Evolutionary conservation across 108 stramenopile species (phyloP), one percentile per base, ranked within the genome.

Genomic region (Nitzschia palea): DNA sequence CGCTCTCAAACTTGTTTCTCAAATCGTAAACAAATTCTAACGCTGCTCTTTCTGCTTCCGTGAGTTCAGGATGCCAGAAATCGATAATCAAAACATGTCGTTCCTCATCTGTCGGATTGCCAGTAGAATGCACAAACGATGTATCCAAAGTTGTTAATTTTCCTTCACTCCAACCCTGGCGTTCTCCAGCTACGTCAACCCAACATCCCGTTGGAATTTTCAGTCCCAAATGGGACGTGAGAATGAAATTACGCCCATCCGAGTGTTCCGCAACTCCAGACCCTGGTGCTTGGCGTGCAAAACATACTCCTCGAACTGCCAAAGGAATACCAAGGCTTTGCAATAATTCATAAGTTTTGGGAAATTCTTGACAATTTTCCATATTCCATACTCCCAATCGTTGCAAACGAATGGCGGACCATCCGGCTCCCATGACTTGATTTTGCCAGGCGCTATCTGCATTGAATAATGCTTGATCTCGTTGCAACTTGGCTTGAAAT

Each of bases 41-140:
- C 12, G 83, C 88, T 2, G 84, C 84, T 32, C 84, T 70, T 66
- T 95, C 95, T 14, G 83, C 87, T 44, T 77, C 70, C 4, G 87
- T 83, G 32, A 95, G 62, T 69, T 91, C 96, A 17, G 96, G 95
- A 83, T 97, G 96, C 96, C 96, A 97, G 63, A 89, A 96, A 62
- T 97, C 96, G 44, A 97, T 84, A 47, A 97, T 97, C 31, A 97
- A 64, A 2, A 97, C 95, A 68, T 94, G 89, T 8, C 96, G 83
- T 63, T 97, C 96, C 25, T 78, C 80, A 1, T 74, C 17, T 23
- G 86, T 73, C n/a, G 85, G 80, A 62, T 97, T 97, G 5, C 85
- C 84, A 17, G 97, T 97, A 15, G 82, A 84, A 68, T 97, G 97
- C 37, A 82, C 81, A 71, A 97, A 97, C 4, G 89, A 93, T 6